A percentile compares a stretch with the other conserved stretches of the same genome.
phyloP scores from a whole-genome alignment of 2,329 filamentous ascomycete genomes.

The Plectosphaerella plurivora region DNA sequence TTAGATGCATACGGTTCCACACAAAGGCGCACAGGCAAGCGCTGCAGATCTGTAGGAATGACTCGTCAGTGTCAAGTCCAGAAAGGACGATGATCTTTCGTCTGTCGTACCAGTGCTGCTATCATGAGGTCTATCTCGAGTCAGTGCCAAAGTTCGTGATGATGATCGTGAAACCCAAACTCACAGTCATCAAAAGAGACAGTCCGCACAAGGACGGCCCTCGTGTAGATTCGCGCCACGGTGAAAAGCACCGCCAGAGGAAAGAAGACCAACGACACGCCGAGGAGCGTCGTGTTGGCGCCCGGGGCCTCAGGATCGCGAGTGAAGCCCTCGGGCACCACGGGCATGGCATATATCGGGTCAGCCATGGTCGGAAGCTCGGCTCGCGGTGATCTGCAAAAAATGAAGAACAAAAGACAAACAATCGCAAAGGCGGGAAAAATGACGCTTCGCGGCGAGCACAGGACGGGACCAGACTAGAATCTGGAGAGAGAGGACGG shows the following conservation, averaged over 20 bases:
- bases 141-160: background rate
- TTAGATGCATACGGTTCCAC: background rate
- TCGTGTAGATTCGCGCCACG: slow-evolving; percentile 11
- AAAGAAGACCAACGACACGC: slow-evolving; percentile 9
- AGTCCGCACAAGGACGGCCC: slow-evolving; percentile 7
- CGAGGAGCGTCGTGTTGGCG: slow-evolving; percentile 5
- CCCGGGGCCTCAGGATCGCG: slow-evolving; percentile 6
- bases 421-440: too few species aligned
- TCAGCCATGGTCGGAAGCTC: background rate
- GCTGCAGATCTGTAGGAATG: background rate
- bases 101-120: background rate
- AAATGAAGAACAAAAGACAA: too few species aligned
- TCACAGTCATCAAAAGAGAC: slow-evolving; percentile 14
- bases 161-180: background rate
- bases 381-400: too few species aligned
- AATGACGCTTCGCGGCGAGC: too few species aligned
- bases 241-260: slow-evolving; percentile 9
- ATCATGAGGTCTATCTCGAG: slow-evolving; percentile 1
- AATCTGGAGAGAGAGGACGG: too few species aligned
- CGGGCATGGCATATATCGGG: slow-evolving; percentile 8
- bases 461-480: too few species aligned
- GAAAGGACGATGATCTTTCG: background rate
- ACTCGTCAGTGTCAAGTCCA: background rate
- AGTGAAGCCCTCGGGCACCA: slow-evolving; percentile 7
- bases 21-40: background rate